These are phyloP conservation scores for Coemansia sp. DNA, from an alignment of 192 early-diverging fungal genomes.

Conservation along the genomic window DNA sequence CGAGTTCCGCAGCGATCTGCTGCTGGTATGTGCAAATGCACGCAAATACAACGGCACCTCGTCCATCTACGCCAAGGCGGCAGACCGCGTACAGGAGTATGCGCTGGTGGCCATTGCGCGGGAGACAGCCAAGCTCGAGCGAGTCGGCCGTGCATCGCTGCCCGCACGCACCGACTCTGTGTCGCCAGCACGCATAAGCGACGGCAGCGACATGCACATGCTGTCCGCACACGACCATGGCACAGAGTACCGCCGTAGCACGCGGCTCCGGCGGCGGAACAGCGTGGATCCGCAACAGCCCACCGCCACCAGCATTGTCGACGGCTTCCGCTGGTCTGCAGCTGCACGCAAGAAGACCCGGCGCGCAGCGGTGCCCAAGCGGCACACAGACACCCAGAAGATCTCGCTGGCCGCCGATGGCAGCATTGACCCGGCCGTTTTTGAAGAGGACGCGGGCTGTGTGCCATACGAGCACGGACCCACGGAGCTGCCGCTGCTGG, in stretches of 20 bases:
- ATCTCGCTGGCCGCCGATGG: conserved; percentile 29
- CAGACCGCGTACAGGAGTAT: conserved; percentile 72
- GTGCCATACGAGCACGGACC: conserved; percentile 12
- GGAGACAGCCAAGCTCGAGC: conserved; percentile 46
- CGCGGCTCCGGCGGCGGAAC: conserved; percentile 40
- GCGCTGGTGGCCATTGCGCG: conserved; percentile 71
- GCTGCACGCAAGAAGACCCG: conserved; percentile 13
- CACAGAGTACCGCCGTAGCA: conserved; percentile 24
- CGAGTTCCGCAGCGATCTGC: conserved; percentile 75
- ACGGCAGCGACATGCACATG: conserved; percentile 26
- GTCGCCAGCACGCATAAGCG: conserved; percentile 29
- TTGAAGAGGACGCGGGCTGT: conserved; percentile 31
- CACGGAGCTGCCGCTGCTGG: conserved; percentile 13
- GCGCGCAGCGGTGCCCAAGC: conserved; percentile 21
- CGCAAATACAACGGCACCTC: conserved; percentile 80
- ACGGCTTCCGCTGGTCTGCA: conserved; percentile 41
- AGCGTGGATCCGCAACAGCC: conserved; percentile 2
- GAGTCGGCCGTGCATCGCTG: conserved; percentile 29
- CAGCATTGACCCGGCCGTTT: conserved; percentile 30
- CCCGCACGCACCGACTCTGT: conserved; percentile 27
- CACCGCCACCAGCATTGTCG: conserved; percentile 33
- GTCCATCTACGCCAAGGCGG: conserved; percentile 76
- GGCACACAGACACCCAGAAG: conserved; percentile 24
- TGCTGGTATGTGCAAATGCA: conserved; percentile 74
- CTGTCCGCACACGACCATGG: not conserved